Conservation (phyloP, 1,284 basidiomycete genomes). For the Grifola frondosa region DNA sequence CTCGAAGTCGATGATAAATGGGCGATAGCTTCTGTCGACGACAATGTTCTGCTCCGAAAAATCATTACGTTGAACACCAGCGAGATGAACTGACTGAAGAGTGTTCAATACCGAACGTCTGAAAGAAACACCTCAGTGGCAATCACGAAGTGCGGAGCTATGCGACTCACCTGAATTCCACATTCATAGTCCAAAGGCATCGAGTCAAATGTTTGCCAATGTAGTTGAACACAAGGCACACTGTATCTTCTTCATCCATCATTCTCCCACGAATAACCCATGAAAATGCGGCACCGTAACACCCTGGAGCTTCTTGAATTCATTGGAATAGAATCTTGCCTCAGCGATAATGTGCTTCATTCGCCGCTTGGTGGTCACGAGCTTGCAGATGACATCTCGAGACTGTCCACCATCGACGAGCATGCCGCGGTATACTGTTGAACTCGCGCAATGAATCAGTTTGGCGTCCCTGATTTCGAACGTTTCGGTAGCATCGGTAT, state of each 20-base stretch:
- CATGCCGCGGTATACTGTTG: conserved; percentile 6
- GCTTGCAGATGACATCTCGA: conserved; percentile 13
- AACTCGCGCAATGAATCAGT: too few relatives aligned
- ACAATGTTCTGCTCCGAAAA: conserved; percentile 9
- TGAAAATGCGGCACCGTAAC: conserved; percentile 10
- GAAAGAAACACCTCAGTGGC: too few relatives aligned
- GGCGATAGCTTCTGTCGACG: conserved; percentile 3
- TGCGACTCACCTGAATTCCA: neutral
- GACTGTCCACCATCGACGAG: conserved; percentile 5
- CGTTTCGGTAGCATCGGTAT: too few relatives aligned
- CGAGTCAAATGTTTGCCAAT: conserved; percentile 6
- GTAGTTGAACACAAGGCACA: conserved; percentile 6
- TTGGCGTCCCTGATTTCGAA: too few relatives aligned
- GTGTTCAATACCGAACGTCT: conserved; percentile 4
- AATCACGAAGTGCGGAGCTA: too few relatives aligned
- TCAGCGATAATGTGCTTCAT: conserved; percentile 5
- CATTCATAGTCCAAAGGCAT: neutral
- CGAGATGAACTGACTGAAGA: conserved; percentile 5
- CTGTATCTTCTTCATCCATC: conserved; percentile 3
- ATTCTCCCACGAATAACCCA: conserved; percentile 11
- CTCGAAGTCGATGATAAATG: conserved; percentile 10
- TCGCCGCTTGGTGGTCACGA: conserved; percentile 10
- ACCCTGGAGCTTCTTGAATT: conserved; percentile 7
- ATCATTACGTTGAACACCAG: conserved; percentile 7
- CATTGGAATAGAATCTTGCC: conserved; percentile 10